Evolutionary conservation across 352 stramenopile species (phyloP).

Genomic region (Globisporangium yorkense): DNA sequence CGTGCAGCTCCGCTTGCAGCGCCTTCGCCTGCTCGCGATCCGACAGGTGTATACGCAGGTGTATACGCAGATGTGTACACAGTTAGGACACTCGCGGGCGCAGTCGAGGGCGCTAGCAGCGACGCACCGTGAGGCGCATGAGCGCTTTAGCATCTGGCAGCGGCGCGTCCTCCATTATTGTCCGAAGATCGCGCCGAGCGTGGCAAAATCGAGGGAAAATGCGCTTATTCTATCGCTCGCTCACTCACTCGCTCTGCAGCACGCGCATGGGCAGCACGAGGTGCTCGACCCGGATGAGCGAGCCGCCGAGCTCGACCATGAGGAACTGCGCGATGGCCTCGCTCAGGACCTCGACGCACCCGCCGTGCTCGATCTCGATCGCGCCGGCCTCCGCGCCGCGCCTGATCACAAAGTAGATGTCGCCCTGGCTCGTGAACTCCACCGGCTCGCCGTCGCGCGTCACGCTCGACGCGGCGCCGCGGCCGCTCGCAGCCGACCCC

Average conservation of each 20-base stretch:
- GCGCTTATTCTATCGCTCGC: background rate
- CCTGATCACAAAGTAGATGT: constrained; percentile 5
- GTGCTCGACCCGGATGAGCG: constrained; percentile 7
- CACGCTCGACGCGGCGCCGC: background rate
- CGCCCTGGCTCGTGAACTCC: constrained; percentile 2
- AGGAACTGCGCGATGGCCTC: constrained; percentile 8
- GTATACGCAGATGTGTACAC: background rate
- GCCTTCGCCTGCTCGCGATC: constrained; percentile 37
- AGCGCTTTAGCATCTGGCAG: background rate
- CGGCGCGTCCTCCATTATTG: background rate
- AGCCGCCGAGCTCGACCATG: constrained; percentile 8
- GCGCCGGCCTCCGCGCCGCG: background rate
- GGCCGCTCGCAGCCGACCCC: background rate
- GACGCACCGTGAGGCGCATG: constrained; percentile 3
- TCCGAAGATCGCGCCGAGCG: background rate
- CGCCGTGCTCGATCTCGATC: constrained; percentile 5
- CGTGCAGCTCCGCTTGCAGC: constrained; percentile 37
- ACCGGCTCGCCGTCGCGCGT: background rate
- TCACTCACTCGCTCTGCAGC: constrained; percentile 2
- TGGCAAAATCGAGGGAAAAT: too few species aligned
- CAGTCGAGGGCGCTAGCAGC: background rate
- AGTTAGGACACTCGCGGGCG: background rate
- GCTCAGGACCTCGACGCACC: constrained; percentile 7
- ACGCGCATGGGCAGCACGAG: constrained; percentile 8
- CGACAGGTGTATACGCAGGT: background rate